Evolutionary conservation across 2,329 filamentous ascomycete genomes (phyloP).

Genomic region (Huntiella moniliformis): DNA sequence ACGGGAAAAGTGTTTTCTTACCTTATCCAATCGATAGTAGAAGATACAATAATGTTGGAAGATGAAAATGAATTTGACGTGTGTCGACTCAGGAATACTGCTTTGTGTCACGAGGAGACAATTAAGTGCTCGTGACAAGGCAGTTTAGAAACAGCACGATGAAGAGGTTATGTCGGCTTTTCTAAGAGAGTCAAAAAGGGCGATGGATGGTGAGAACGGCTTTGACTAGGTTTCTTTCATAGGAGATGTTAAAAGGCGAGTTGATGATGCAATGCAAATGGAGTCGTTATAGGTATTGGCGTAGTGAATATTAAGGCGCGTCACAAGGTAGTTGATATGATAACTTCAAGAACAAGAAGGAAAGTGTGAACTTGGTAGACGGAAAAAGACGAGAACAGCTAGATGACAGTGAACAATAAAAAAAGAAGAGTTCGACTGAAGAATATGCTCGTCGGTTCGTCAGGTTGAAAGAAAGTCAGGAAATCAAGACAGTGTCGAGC

Average conservation of each 20-base stretch:
- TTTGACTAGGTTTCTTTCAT: background rate
- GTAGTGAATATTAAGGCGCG: background rate
- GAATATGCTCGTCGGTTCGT: too few species aligned
- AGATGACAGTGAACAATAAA: background rate
- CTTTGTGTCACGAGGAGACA: conserved; percentile 3
- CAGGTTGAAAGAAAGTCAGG: background rate
- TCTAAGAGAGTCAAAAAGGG: background rate
- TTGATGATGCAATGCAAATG: background rate
- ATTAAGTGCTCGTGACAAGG: conserved; percentile 1
- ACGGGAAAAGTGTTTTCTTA: too few species aligned
- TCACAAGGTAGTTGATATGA: background rate
- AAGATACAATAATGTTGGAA: background rate
- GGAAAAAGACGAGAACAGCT: background rate
- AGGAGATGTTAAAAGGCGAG: background rate
- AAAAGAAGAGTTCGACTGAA: background rate
- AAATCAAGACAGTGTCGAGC: background rate
- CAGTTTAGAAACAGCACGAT: background rate
- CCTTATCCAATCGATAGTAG: background rate
- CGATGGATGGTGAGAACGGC: background rate
- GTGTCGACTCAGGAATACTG: background rate
- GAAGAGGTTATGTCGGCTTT: background rate
- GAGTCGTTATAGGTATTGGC: background rate
- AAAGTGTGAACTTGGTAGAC: background rate
- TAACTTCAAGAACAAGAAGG: background rate
- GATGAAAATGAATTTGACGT: too few species aligned